These are phyloP conservation scores for Pythium inflatum DNA, from an alignment of 352 stramenopile genomes.

Conservation along the genomic window DNA sequence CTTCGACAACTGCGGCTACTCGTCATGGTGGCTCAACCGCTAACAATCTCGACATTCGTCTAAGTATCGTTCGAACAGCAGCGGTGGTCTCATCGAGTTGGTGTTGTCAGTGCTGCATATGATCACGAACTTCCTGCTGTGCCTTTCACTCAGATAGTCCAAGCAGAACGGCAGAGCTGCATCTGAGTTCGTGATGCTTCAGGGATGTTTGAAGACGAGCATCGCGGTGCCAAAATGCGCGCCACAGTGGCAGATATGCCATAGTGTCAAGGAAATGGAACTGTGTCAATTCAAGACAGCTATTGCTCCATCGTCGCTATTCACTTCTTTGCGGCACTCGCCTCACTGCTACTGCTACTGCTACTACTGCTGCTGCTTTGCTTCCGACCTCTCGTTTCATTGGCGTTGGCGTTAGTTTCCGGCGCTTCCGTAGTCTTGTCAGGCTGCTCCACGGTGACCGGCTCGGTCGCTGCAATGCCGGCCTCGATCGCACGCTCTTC, in stretches of 20 bases:
- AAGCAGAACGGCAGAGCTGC: no score
- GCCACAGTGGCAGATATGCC: no score
- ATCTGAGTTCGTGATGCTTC: no score
- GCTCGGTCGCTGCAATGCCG: slow-evolving; percentile 17
- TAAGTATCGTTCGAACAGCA: neutral
- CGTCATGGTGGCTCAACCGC: slow-evolving; percentile 13
- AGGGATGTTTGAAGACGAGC: no score
- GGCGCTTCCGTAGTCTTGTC: no score
- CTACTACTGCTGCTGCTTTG: neutral
- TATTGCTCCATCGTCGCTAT: neutral
- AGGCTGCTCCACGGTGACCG: no score
- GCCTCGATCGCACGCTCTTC: slow-evolving; percentile 5
- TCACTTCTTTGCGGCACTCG: slow-evolving; percentile 3
- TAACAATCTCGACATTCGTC: neutral
- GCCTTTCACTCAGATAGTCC: no score
- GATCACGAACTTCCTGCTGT: neutral
- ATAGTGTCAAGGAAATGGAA: no score
- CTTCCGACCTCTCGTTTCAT: neutral
- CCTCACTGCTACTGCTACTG: slow-evolving; percentile 9
- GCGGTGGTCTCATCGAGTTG: neutral
- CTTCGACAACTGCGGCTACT: slow-evolving; percentile 25
- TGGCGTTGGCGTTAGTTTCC: neutral
- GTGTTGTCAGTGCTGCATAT: no score
- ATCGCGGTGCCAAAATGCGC: no score
- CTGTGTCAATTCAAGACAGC: neutral